Evolutionary conservation across 129 eudicot species (phyloP).

Genomic region (Solidago caesia): DNA sequence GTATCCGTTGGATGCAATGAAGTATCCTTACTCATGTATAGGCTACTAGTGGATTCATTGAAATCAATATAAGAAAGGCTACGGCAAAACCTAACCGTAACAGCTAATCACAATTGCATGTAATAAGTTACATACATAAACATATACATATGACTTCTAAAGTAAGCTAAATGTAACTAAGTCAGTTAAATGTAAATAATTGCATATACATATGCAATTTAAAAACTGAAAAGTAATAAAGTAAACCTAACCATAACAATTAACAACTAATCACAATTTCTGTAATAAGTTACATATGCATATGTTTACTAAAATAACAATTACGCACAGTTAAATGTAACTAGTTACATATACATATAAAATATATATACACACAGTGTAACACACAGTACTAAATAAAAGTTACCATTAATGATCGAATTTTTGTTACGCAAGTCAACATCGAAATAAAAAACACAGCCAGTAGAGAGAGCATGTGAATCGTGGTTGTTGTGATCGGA

Average conservation of each 20-base stretch:
- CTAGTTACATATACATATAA: constrained; percentile 7
- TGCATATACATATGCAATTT: too few relatives aligned
- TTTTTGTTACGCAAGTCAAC: constrained; percentile 58
- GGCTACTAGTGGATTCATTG: background rate
- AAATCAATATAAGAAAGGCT: background rate
- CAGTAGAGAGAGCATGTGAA: constrained; percentile 47
- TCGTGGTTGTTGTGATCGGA: constrained; percentile 40
- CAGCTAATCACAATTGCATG: too few relatives aligned
- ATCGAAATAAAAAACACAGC: constrained; percentile 62
- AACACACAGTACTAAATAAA: background rate
- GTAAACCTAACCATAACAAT: too few relatives aligned
- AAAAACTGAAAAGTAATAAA: too few relatives aligned
- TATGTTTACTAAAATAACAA: background rate
- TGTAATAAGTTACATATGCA: constrained; percentile 1
- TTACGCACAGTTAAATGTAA: background rate
- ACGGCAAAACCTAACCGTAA: background rate
- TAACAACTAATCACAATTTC: background rate
- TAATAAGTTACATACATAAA: too few relatives aligned
- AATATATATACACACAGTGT: background rate
- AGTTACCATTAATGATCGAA: constrained; percentile 52
- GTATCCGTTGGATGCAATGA: background rate
- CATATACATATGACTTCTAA: too few relatives aligned
- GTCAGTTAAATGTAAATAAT: too few relatives aligned
- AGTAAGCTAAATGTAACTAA: too few relatives aligned
- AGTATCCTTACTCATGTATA: background rate